A percentile compares a stretch with the other conserved stretches of the same genome.
These are phyloP conservation scores for Glarea lozoyensis DNA, from an alignment of 495 filamentous ascomycete species.

Conservation along the genomic window DNA sequence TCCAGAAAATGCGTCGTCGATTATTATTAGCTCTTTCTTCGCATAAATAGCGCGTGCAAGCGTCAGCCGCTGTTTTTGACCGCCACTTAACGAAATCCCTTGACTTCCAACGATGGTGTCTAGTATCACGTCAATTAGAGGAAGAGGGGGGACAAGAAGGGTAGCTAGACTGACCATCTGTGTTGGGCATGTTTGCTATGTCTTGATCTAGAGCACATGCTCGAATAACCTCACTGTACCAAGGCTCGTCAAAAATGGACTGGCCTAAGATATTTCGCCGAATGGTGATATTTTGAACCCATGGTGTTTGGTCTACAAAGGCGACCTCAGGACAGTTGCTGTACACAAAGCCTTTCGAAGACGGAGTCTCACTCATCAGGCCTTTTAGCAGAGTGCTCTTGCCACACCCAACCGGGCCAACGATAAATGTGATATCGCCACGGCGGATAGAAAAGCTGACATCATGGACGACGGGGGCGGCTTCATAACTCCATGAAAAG, in stretches of 20 bases:
- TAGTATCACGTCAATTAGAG: not conserved
- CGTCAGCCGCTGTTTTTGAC: conserved; percentile 48
- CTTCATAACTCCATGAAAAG: conserved; percentile 8
- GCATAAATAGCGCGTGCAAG: conserved; percentile 25
- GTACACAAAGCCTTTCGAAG: conserved; percentile 20
- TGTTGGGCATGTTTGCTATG: no score
- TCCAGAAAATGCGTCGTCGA: conserved; percentile 52
- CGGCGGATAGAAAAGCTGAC: not conserved
- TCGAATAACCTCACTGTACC: conserved; percentile 12
- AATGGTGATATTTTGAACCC: conserved; percentile 28
- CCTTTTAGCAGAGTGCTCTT: conserved; percentile 44
- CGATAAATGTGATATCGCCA: conserved; percentile 27
- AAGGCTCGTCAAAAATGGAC: not conserved
- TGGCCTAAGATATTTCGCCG: conserved; percentile 24
- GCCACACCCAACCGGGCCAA: conserved; percentile 48
- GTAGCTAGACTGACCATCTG: no score
- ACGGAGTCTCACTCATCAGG: conserved; percentile 29
- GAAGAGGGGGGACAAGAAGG: no score
- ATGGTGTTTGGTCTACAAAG: conserved; percentile 27
- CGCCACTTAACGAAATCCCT: conserved; percentile 44
- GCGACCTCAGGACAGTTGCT: conserved; percentile 2
- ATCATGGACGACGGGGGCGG: no score
- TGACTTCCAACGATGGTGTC: conserved; percentile 45
- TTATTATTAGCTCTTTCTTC: conserved; percentile 38
- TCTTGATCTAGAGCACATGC: conserved; percentile 26